phyloP scores from a whole-genome alignment of 1,284 basidiomycete species.

The Papiliotrema laurentii region DNA sequence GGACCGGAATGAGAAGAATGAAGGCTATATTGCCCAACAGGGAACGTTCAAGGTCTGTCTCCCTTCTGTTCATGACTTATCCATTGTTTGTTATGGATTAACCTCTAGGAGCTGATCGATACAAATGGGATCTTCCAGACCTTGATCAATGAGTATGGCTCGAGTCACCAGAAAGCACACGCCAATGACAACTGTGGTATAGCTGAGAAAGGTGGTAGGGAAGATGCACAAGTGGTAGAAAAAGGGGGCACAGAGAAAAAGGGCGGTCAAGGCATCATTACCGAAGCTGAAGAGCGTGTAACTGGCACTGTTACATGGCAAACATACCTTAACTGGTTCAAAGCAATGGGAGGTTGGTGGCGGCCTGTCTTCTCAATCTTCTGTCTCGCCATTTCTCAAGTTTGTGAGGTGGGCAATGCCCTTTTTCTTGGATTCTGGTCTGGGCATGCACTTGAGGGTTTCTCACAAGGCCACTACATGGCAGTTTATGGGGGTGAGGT shows the following conservation, averaged over 20 bases:
- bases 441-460: conserved; percentile 30
- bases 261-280: conserved; percentile 53
- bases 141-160: conserved; percentile 12
- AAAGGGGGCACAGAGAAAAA: conserved; percentile 1
- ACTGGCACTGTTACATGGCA: conserved; percentile 27
- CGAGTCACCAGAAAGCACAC: background rate
- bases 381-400: conserved; percentile 22
- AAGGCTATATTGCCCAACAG: conserved; percentile 6
- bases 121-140: conserved; percentile 8
- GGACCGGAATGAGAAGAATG: conserved; percentile 10
- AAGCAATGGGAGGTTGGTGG: conserved; percentile 14
- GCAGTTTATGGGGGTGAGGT: conserved; percentile 25
- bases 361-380: conserved; percentile 12
- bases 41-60: conserved; percentile 3
- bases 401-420: conserved; percentile 24
- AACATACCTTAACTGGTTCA: conserved; percentile 21
- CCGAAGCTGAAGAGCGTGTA: conserved; percentile 46
- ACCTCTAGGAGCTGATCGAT: conserved; percentile 5
- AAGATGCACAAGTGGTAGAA: background rate
- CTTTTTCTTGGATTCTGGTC: conserved; percentile 26
- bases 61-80: background rate
- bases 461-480: conserved; percentile 30
- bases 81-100: too few species aligned
- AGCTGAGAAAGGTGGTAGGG: background rate
- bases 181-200: background rate